These are phyloP conservation scores for Lactarius quietus DNA, from an alignment of 768 basidiomycete genomes.

Conservation along the genomic window DNA sequence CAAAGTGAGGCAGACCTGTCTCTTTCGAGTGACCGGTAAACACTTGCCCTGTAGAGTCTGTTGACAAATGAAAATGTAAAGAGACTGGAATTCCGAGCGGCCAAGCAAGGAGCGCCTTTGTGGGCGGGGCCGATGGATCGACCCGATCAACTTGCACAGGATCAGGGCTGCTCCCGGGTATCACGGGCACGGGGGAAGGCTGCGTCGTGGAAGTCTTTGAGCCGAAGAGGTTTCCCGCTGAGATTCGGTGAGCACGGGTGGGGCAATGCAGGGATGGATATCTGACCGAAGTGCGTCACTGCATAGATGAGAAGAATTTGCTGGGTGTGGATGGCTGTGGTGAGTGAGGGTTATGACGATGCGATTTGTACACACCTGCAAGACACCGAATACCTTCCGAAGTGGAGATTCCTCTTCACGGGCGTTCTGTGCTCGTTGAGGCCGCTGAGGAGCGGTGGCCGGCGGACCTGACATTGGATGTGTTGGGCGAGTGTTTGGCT, in stretches of 20 bases:
- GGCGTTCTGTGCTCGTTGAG: slow-evolving; percentile 6
- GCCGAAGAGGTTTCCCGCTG: slow-evolving; percentile 46
- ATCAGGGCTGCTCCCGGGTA: slow-evolving; percentile 27
- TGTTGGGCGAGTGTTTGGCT: not conserved
- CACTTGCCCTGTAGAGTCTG: slow-evolving; percentile 56
- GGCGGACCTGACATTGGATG: slow-evolving; percentile 16
- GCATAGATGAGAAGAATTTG: slow-evolving; percentile 67
- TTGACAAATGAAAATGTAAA: slow-evolving; percentile 73
- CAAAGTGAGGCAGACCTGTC: slow-evolving; percentile 57
- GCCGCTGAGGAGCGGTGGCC: slow-evolving; percentile 27
- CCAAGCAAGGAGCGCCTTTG: slow-evolving; percentile 56
- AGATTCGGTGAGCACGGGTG: slow-evolving; percentile 11
- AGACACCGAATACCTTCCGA: slow-evolving; percentile 37
- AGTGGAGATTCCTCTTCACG: slow-evolving; percentile 37
- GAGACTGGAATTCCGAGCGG: slow-evolving; percentile 54
- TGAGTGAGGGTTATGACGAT: not conserved
- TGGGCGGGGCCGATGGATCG: slow-evolving; percentile 44
- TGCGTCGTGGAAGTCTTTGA: slow-evolving; percentile 36
- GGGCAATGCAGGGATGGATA: not conserved
- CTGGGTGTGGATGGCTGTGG: slow-evolving; percentile 35
- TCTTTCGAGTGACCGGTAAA: slow-evolving; percentile 52
- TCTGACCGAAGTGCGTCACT: slow-evolving; percentile 62
- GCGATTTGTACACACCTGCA: slow-evolving; percentile 38
- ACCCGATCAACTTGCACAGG: slow-evolving; percentile 42
- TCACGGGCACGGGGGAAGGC: slow-evolving; percentile 28